Conservation (phyloP, 2,329 filamentous ascomycete genomes). For the Colletotrichum liaoningense region DNA sequence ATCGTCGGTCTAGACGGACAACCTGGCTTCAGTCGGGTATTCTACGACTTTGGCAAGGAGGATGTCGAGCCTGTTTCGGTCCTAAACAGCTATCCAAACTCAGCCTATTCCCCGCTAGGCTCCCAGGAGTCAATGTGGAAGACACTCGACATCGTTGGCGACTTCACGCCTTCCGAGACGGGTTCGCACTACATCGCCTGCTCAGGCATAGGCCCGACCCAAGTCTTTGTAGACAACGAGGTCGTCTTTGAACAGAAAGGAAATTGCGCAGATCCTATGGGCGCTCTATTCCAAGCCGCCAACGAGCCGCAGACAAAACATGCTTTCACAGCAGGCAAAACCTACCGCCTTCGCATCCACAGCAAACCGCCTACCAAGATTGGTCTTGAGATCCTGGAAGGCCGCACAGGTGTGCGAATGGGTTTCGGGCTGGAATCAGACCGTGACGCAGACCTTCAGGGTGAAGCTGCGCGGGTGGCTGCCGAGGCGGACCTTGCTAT, state of each 20-base stretch:
- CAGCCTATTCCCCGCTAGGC: conserved; percentile 40
- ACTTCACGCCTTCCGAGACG: conserved; percentile 44
- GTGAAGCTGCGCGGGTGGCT: conserved; percentile 53
- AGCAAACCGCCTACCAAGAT: conserved; percentile 44
- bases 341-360: conserved; percentile 46
- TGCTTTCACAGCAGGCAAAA: conserved; percentile 40
- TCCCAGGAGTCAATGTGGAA: conserved; percentile 39
- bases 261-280: conserved; percentile 47
- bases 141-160: conserved; percentile 44
- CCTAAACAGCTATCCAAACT: conserved; percentile 41
- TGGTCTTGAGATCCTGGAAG: conserved; percentile 47
- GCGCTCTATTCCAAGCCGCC: conserved; percentile 46
- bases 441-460: conserved; percentile 67
- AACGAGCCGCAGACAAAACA: conserved; percentile 45
- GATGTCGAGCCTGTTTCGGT: conserved; percentile 39
- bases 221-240: conserved; percentile 45
- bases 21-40: conserved; percentile 45
- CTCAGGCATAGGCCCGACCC: conserved; percentile 45
- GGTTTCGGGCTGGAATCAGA: conserved; percentile 46
- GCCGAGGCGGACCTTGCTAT: conserved; percentile 64
- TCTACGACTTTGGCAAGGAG: conserved; percentile 42
- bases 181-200: conserved; percentile 47
- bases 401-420: conserved; percentile 44
- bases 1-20: conserved; percentile 46
- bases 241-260: conserved; percentile 45